A percentile compares a stretch with the other conserved stretches of the same genome.
Conservation (phyloP, 2,329 filamentous ascomycete genomes). For the Boeremia exigua region DNA sequence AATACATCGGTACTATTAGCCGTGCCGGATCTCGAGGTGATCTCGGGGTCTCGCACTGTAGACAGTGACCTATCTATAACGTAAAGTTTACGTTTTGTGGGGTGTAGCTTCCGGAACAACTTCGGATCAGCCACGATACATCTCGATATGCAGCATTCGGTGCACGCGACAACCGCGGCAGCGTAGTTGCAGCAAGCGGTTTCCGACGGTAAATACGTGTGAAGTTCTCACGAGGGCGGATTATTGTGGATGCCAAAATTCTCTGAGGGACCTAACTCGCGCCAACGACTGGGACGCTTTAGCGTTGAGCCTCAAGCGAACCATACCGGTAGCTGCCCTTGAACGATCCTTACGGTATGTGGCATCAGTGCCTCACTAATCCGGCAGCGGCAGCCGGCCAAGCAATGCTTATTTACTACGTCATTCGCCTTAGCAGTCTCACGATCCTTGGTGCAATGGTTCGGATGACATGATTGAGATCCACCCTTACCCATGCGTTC, state of each 20-base stretch:
- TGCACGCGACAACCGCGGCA: background rate
- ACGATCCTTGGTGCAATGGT: constrained; percentile 3
- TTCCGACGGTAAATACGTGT: constrained; percentile 5
- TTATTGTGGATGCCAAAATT: constrained; percentile 9
- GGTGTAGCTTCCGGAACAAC: too few relatives aligned
- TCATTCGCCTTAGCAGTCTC: constrained; percentile 21
- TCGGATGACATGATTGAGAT: background rate
- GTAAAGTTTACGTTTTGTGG: too few relatives aligned
- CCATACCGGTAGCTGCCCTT: constrained; percentile 16
- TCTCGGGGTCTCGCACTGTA: too few relatives aligned
- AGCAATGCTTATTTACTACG: constrained; percentile 15
- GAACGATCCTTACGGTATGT: too few relatives aligned
- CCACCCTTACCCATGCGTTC: constrained; percentile 9
- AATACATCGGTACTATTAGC: too few relatives aligned
- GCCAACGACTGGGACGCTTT: background rate
- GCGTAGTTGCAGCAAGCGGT: background rate
- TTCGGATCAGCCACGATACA: too few relatives aligned
- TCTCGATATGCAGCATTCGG: background rate
- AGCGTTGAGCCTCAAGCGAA: constrained; percentile 12
- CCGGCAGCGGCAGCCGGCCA: constrained; percentile 4
- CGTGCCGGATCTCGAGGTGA: too few relatives aligned
- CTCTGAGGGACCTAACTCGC: background rate
- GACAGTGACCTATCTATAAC: too few relatives aligned
- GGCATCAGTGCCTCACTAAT: constrained; percentile 7
- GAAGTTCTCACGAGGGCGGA: background rate